These are phyloP conservation scores for Colletotrichum sp. DNA, from an alignment of 2,329 filamentous ascomycete genomes.

Conservation along the genomic window DNA sequence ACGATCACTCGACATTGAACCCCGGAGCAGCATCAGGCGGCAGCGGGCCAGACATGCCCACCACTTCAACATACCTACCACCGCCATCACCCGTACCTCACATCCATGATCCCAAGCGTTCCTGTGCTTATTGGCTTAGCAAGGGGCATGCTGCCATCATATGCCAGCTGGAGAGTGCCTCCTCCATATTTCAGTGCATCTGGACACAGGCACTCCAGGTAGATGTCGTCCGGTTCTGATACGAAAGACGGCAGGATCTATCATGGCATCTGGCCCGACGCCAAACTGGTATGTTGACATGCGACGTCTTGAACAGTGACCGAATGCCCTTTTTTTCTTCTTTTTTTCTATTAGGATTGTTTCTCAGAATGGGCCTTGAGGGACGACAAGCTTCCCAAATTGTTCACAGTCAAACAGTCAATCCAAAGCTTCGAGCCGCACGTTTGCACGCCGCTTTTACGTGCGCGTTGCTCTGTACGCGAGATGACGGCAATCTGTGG, in stretches of 20 bases:
- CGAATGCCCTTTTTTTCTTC: not conserved
- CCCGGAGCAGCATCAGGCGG: not conserved
- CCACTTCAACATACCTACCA: not conserved
- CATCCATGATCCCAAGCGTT: slow-evolving; percentile 9
- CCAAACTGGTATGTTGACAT: not conserved
- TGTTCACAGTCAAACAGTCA: not conserved
- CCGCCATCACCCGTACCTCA: slow-evolving; percentile 8
- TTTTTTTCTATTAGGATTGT: too few relatives aligned
- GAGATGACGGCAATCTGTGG: not conserved
- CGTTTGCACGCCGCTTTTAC: not conserved
- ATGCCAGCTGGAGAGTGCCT: not conserved
- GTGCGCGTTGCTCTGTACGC: not conserved
- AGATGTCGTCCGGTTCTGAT: not conserved
- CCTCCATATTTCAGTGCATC: not conserved
- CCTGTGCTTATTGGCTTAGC: not conserved
- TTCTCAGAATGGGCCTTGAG: not conserved
- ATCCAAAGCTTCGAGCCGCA: not conserved
- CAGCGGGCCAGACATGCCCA: not conserved
- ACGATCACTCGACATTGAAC: slow-evolving; percentile 5
- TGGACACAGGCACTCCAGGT: not conserved
- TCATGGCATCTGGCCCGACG: not conserved
- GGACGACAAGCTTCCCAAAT: not conserved
- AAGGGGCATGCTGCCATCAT: not conserved
- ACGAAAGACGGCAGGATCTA: not conserved
- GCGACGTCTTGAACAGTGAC: not conserved